A percentile compares a stretch with the other conserved stretches of the same genome.
Evolutionary conservation across 1,284 basidiomycete genomes (phyloP).

Genomic region (Ganoderma sinense): DNA sequence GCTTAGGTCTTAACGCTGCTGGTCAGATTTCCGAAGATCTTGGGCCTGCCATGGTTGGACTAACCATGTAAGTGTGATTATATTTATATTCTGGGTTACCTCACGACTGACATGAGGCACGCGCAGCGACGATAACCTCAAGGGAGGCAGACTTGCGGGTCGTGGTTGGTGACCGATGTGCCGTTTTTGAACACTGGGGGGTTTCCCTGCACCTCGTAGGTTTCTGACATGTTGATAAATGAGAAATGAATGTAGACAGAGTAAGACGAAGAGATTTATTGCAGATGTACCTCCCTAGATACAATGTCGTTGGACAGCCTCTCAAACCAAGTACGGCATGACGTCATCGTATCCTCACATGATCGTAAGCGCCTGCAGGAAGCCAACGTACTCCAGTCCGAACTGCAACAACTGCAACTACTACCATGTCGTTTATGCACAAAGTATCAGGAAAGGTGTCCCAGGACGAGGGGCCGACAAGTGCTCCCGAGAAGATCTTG

Average conservation of each 20-base stretch:
- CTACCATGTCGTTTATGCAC: conserved; percentile 35
- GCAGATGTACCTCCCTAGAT: conserved; percentile 1
- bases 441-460: conserved; percentile 38
- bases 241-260: neutral
- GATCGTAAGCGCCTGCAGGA: conserved; percentile 10
- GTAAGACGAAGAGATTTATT: neutral
- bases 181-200: neutral
- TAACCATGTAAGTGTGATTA: conserved; percentile 74
- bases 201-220: neutral
- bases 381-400: neutral
- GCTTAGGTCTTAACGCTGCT: conserved; percentile 14
- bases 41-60: conserved; percentile 92
- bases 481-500: conserved; percentile 36
- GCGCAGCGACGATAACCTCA: conserved; percentile 64
- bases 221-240: neutral
- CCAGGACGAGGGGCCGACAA: conserved; percentile 21
- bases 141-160: conserved; percentile 64
- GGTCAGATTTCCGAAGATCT: conserved; percentile 85
- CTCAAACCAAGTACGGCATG: neutral
- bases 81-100: neutral
- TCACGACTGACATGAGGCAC: neutral
- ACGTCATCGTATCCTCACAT: conserved; percentile 25
- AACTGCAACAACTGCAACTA: conserved; percentile 5
- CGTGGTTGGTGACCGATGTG: conserved; percentile 53
- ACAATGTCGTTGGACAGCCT: neutral